Evolutionary conservation across 768 basidiomycete species (phyloP), one percentile per base, ranked within the genome.

Genomic region (Leucocoprinus sp.): DNA sequence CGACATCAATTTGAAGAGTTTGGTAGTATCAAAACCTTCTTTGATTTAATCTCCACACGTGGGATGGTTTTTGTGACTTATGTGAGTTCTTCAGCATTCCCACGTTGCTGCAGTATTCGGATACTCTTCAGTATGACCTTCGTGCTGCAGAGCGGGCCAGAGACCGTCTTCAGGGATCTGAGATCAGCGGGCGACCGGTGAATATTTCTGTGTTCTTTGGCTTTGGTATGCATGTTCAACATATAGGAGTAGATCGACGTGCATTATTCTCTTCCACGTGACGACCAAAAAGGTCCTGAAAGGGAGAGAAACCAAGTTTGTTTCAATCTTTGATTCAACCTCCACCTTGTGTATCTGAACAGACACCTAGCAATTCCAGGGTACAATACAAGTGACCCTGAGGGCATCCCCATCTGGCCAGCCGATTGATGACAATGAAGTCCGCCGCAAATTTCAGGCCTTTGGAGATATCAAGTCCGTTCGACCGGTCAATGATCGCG

Each of bases 51-150:
- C 51, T 76, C 80, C 39, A 93, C 87, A 8, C 76, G 96, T 50
- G 96, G 96, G n/a, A 96, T 99, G 89, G 86, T 97, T 11, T 99
- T 99, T 63, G 86, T 98, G 36, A 99, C 95, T 38, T 99, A 90
- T 62, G 96, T 98, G 67, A 77, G 95, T 78, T 39, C 36, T 28
- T 18, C 36, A 47, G 27, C 8, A 11, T 21, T 18, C 12, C 24
- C 43, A 15, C 41, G 28, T 14, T 36, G 26, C 33, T 57, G 57
- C 27, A 62, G 53, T 36, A n/a, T 50, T 15, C 45, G 22, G 34
- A 36, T 18, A 39, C 12, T 18, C 8, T 29, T 12, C 57, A 99
- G 96, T 97, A 66, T 61, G 96, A 99, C 63, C 64, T 96, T 12
- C 80, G 96, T 50, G 88, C 91, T 40, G 95, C 96, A 33, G 89